Base-by-base conservation (phyloP, 495 filamentous ascomycete species). In the Viridothelium virens region DNA sequence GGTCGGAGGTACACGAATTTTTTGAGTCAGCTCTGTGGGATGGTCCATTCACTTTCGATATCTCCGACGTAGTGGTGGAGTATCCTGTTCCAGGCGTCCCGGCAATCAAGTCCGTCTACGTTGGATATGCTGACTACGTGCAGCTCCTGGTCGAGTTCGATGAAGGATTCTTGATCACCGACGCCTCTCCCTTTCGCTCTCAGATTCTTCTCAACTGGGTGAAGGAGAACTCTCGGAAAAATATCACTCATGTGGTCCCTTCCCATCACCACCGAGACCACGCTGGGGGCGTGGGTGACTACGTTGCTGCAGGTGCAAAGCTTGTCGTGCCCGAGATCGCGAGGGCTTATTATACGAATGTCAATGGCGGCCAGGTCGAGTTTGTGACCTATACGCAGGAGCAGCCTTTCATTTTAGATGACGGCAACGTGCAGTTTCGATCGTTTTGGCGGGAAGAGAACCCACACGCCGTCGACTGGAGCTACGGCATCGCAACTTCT, bases 221-320 rank as follows among this genome's bases (percentile, higher is more conserved):
- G 25, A 39, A 63, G 37, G 14, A 44, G 38, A 63, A 39, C 38
- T 63, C 59, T 25, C 38, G 34, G 12, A 68, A 67, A 41, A 68
- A 62, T 4, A 50, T 69, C 10, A 63, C 50, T 16, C 46, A 67
- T 50, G 53, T 69, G 10, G 33, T 69, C 12, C 66, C 65, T 7
- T 68, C 67, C 12, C 67, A 69, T 50, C 67, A 69, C 34, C 67
- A 69, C 63, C 64, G 56, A 37, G 67, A 69, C 39, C 67, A 69
- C 50, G 59, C 66, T 4, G 66, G 66, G 6, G 67, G 67, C 33
- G 47, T 67, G 34, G 67, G 33, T 11, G 67, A 69, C 48, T 69
- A 62, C 36, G 65, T 67, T 34, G 67, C 67, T 38, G 65, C 59
- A 44, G 67, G 67, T 33, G 67, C 67, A 37, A 67, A 62, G 39